Base-by-base conservation (phyloP, 2,329 filamentous ascomycete genomes). In the Emmonsiellopsis sp. region DNA sequence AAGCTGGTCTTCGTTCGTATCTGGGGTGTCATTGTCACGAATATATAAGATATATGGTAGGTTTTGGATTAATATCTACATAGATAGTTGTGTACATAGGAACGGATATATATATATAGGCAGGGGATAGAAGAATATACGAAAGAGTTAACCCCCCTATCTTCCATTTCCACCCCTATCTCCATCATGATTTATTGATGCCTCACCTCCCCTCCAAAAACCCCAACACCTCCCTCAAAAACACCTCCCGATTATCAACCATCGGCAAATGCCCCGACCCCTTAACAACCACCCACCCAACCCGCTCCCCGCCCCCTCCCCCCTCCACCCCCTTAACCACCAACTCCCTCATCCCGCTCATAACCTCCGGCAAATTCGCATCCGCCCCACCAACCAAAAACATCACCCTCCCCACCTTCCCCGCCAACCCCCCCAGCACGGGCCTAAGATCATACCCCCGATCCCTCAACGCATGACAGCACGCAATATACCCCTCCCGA, bases 381-480 rank as follows among this genome's bases (percentile, higher is more conserved):
- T 0, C 71, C 65, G 10, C 60, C 51, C 74, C 70, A 0, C 73
- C 71, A 0, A 70, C 71, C 1, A 76, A 54, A 15, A 72, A 63
- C 45, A 75, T n/a, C 42, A 76, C 70, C 43, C 73, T 62, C 55
- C 65, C 66, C 63, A 77, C 74, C 2, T 74, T 74, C 66, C 73
- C 76, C 43, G 76, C 70, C 57, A 69, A 73, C 2, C 74, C 74
- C 5, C 74, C 74, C 46, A 76, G 61, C 5, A 44, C 9, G 2
- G 68, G 70, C 2, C 67, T 63, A 13, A 75, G 58, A 58, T 76
- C 72, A 54, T 74, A 75, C 0, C 60, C 64, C 20, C 62, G 35
- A 53, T 65, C 69, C 10, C 63, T 55, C 15, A 76, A 62, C 8
- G 73, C 73, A 6, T 68, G 61, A 31, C 66, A 71, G 45, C 73